Evolutionary conservation across 2,329 filamentous ascomycete genomes (phyloP).

Genomic region (Aureobasidium uvarum): DNA sequence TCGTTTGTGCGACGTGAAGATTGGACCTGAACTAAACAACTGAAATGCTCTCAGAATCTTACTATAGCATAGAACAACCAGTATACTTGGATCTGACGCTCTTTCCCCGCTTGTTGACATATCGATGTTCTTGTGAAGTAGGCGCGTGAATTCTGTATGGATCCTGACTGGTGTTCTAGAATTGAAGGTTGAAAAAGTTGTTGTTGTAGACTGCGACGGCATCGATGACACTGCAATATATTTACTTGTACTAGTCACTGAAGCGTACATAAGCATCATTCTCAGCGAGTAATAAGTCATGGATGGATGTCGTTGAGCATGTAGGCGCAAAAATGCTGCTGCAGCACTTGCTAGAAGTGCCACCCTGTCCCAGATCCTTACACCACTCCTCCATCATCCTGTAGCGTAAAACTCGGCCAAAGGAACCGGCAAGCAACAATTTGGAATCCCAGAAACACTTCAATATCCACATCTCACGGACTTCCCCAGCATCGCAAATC

Average conservation of each 20-base stretch:
- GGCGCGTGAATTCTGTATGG: too few relatives aligned
- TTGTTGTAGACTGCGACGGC: too few relatives aligned
- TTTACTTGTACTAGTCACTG: not conserved
- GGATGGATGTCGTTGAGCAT: not conserved
- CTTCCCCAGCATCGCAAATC: not conserved
- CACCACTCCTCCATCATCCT: not conserved
- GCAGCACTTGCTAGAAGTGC: not conserved
- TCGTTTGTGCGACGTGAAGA: not conserved
- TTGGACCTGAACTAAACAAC: not conserved
- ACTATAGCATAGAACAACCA: too few relatives aligned
- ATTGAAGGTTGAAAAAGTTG: not conserved
- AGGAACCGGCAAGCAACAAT: not conserved
- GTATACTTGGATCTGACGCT: too few relatives aligned
- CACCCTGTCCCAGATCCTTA: not conserved
- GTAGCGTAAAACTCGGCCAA: too few relatives aligned
- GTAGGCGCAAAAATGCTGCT: not conserved
- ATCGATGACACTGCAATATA: too few relatives aligned
- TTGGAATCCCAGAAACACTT: not conserved
- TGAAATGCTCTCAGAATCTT: not conserved
- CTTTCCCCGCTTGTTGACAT: too few relatives aligned
- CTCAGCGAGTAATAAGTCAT: too few relatives aligned
- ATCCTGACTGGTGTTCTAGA: not conserved
- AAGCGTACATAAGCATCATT: too few relatives aligned
- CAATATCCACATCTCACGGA: not conserved
- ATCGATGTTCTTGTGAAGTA: too few relatives aligned